Evolutionary conservation across 768 basidiomycete genomes (phyloP), one percentile per base, ranked within the genome.

Genomic region (Russula lepida): DNA sequence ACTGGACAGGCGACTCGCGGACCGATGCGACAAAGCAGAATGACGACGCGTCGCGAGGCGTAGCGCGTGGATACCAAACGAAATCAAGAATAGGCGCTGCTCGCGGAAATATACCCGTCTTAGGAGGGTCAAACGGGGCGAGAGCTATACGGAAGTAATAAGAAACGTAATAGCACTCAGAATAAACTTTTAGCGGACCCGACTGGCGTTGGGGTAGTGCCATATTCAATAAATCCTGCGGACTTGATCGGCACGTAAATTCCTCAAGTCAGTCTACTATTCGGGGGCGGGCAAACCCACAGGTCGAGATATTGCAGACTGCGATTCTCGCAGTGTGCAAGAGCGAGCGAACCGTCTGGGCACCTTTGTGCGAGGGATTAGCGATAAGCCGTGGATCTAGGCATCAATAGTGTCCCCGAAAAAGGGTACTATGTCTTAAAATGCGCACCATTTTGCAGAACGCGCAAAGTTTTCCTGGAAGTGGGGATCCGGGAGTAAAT

Each of bases 11-110:
- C 47, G 82, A 82, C 70, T 95, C 93, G 27, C 90, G 81, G 7
- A 95, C 83, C 6, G 89, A 92, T 0, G 88, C 81, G 0, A 92
- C 74, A 69, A 94, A 94, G 71, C 93, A 95, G 70, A 82, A 97
- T 2, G 85, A 77, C 0, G 85, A 79, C 0, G 83, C 81, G 47
- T 84, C 77, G 7, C 69, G 67, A 1, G 72, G 66, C 0, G 82
- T 81, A 0, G 94, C 94, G 1, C 80, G 77, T 0, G 95, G 94
- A 69, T 88, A 95, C 94, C 95, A 98, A 19, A 78, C 62, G 64
- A 83, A 87, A 58, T 93, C 89, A 37, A 93, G 79, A 37, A 95
- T 81, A 0, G 92, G 82, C 0, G 85, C 79, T 1, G 89, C 73
- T 69, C 91, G 90, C 0, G 67, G 57, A 39, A 84, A 60, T 15